phyloP scores from a whole-genome alignment of 2,329 filamentous ascomycete species.

The Botryotinia convoluta region DNA sequence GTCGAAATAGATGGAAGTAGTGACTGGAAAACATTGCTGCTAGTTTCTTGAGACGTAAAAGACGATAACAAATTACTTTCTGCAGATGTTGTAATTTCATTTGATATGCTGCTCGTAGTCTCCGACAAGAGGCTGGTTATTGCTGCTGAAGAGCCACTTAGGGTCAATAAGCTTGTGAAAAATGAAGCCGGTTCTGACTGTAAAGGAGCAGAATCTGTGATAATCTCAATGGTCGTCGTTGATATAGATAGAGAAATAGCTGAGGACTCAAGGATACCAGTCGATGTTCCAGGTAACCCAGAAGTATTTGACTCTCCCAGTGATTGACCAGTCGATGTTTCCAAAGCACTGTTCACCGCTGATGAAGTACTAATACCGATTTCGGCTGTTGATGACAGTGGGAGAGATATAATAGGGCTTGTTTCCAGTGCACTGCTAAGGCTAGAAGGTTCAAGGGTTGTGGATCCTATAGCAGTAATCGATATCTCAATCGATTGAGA shows the following conservation, averaged over 20 bases:
- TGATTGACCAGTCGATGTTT: background rate
- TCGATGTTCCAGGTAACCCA: background rate
- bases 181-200: background rate
- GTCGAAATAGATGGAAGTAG: background rate
- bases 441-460: background rate
- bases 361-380: background rate
- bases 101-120: background rate
- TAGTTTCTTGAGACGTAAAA: background rate
- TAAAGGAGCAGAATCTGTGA: background rate
- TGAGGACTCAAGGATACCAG: background rate
- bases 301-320: background rate
- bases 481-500: background rate
- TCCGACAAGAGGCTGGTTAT: background rate
- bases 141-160: background rate
- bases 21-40: background rate
- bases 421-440: background rate
- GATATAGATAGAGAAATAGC: background rate
- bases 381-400: background rate
- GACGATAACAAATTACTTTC: background rate
- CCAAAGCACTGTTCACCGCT: background rate
- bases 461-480: background rate
- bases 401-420: background rate
- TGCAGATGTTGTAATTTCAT: background rate
- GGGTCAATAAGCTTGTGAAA: background rate
- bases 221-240: background rate